Evolutionary conservation across 805 yeast genomes (phyloP), one percentile per base, ranked within the genome.

Genomic region (Kazachstania bromeliacearum): DNA sequence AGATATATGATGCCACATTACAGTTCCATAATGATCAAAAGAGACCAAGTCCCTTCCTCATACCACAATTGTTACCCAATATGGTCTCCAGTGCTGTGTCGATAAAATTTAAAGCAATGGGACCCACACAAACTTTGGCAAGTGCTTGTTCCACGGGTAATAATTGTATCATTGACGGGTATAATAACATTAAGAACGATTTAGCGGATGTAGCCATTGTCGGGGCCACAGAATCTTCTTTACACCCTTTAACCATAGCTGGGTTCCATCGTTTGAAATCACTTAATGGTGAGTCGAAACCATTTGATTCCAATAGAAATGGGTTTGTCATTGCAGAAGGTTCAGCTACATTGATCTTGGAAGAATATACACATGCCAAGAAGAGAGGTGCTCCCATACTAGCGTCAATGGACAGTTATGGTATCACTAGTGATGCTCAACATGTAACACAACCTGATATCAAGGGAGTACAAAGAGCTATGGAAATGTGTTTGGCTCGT

Each of bases 111-210:
- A 81, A 82, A 1, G 63, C 87, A 27, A 65, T 71, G 47, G 99
- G 98, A 0, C 94, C 95, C 2, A 74, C 83, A 29, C 96, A 88
- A 53, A 66, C 94, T 0, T 92, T 77, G 0, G 73, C 95, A 2
- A 87, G 97, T 0, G 98, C 98, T 1, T 92, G 99, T 64, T 95
- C 99, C 4, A 87, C 98, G 0, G 99, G 99, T 0, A 73, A 81
- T 20, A 94, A 92, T 52, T 73, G 96, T 0, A 79, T 92, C 33
- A 97, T 97, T 3, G 99, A 92, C 54, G 96, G 96, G 0, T 73
- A 68, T 46, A 73, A 88, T 49, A 79, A 88, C 48, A 84, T 92
- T 40, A 63, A 69, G 41, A 77, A 77, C 38, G 94, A 84, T 4
- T 80, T 82, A 61, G 85, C 89, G 8, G 79, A 87, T 46, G 84